Evolutionary conservation across 352 stramenopile genomes (phyloP).

Genomic region (Phytophthora fragariaefolia): DNA sequence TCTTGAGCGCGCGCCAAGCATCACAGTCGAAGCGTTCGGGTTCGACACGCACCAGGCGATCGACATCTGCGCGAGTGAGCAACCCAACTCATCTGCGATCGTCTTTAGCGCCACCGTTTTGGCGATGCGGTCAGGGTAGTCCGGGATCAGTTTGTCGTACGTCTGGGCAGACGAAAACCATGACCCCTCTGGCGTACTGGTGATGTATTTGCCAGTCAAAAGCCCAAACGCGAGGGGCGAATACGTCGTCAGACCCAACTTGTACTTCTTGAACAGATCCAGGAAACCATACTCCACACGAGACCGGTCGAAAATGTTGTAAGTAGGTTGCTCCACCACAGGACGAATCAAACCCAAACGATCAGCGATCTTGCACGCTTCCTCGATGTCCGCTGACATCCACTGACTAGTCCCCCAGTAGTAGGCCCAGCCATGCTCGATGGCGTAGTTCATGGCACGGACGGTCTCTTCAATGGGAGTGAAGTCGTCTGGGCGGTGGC

Average conservation of each 20-base stretch:
- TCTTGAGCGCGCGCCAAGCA: constrained; percentile 54
- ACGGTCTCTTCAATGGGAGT: constrained; percentile 39
- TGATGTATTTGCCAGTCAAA: constrained; percentile 63
- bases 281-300: constrained; percentile 61
- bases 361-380: constrained; percentile 47
- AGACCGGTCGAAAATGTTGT: constrained; percentile 75
- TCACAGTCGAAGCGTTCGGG: constrained; percentile 53
- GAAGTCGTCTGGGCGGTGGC: constrained; percentile 48
- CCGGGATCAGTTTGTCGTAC: constrained; percentile 37
- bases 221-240: constrained; percentile 52
- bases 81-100: constrained; percentile 45
- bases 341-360: constrained; percentile 40
- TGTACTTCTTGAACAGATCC: constrained; percentile 62
- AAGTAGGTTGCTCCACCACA: constrained; percentile 61
- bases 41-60: constrained; percentile 52
- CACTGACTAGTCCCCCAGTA: constrained; percentile 57
- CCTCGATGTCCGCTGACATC: constrained; percentile 57
- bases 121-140: constrained; percentile 35
- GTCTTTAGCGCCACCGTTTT: constrained; percentile 46
- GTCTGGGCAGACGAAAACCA: constrained; percentile 39
- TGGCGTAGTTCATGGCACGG: constrained; percentile 33
- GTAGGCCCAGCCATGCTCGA: constrained; percentile 30
- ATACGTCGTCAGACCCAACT: constrained; percentile 60
- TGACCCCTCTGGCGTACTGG: constrained; percentile 27
- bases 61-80: constrained; percentile 31